Percentiles rank a stretch among this genome's conserved stretches.
phyloP scores from a whole-genome alignment of 495 filamentous ascomycete species.

The Tetracladium setigerum region DNA sequence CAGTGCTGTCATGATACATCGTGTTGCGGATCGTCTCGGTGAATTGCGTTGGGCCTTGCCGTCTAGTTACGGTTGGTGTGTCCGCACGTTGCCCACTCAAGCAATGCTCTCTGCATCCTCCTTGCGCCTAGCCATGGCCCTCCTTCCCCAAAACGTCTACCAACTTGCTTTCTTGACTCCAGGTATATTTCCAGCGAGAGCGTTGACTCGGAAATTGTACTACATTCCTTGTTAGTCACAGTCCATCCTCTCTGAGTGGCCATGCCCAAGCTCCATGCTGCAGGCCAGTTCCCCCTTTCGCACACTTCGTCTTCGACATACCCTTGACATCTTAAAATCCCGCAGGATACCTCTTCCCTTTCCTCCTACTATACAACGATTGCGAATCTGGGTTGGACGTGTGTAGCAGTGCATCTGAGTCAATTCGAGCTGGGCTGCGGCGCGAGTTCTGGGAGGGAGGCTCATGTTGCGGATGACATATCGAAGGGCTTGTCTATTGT shows the following conservation, averaged over 20 bases:
- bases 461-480: constrained; percentile 90
- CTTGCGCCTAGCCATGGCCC: too few relatives aligned
- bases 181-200: constrained; percentile 77
- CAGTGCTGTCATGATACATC: too few relatives aligned
- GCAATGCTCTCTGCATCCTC: too few relatives aligned
- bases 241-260: not conserved
- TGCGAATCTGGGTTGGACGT: constrained; percentile 83
- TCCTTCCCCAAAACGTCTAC: constrained; percentile 33
- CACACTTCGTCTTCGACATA: constrained; percentile 38
- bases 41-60: too few relatives aligned
- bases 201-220: constrained; percentile 90
- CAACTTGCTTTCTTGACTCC: constrained; percentile 95
- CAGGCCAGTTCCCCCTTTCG: not conserved
- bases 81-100: too few relatives aligned
- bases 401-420: constrained; percentile 94
- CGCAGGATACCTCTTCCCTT: constrained; percentile 78
- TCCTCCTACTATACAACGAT: constrained; percentile 84
- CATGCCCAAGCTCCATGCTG: not conserved
- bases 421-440: constrained; percentile 85
- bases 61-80: too few relatives aligned
- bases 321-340: constrained; percentile 84
- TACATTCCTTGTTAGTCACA: constrained; percentile 32
- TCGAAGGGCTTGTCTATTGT: constrained; percentile 80
- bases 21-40: too few relatives aligned
- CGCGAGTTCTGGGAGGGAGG: constrained; percentile 70